These are phyloP conservation scores for Globisporangium alternatum DNA, from an alignment of 352 stramenopile species.

Conservation along the genomic window DNA sequence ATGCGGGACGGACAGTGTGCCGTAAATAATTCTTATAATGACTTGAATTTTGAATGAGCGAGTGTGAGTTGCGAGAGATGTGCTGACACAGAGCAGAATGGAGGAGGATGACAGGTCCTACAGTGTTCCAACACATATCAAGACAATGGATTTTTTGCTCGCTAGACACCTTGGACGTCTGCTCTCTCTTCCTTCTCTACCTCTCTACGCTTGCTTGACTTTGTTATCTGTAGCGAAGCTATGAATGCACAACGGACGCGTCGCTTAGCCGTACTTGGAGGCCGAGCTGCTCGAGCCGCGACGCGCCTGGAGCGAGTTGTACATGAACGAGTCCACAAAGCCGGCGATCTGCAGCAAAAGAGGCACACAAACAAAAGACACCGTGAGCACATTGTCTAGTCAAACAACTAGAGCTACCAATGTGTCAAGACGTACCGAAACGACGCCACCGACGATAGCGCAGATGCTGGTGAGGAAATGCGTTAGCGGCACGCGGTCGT, in stretches of 20 bases:
- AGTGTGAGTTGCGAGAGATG: background rate
- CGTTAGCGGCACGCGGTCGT: conserved; percentile 73
- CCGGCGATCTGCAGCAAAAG: conserved; percentile 59
- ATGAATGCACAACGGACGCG: background rate
- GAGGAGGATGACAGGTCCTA: background rate
- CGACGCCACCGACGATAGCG: conserved; percentile 77
- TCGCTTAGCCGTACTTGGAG: conserved; percentile 30
- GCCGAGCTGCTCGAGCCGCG: conserved; percentile 22
- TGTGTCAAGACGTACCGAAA: conserved; percentile 49
- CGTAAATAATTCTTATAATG: background rate
- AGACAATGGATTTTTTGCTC: background rate
- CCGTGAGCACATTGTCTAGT: background rate
- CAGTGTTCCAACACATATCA: background rate
- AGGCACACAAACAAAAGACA: background rate
- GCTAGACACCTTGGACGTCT: background rate
- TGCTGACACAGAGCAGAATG: background rate
- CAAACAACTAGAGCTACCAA: background rate
- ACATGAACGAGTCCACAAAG: conserved; percentile 86
- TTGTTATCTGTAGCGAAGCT: background rate
- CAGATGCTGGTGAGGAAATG: conserved; percentile 87
- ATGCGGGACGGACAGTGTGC: background rate
- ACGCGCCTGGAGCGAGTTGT: conserved; percentile 75
- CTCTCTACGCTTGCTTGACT: background rate
- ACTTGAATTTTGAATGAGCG: background rate
- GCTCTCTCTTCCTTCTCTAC: background rate